Evolutionary conservation across 2,329 filamentous ascomycete species (phyloP).

Genomic region (Davidsoniella eucalypti): DNA sequence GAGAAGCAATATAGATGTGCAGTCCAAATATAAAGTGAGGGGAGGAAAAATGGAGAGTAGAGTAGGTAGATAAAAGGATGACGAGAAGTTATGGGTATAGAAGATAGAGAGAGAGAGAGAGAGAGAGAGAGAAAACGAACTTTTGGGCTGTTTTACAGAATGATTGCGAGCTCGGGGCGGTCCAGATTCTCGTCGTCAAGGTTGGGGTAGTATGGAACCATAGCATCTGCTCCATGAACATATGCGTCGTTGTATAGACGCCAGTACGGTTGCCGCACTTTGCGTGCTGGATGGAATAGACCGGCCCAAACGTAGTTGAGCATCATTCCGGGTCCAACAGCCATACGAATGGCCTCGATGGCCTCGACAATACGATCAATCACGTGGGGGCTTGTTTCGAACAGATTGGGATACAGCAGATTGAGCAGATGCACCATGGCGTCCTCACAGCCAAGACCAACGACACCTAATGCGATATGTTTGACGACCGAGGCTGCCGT

Average conservation of each 20-base stretch:
- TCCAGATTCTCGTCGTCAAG: conserved; percentile 66
- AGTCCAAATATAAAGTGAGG: no score
- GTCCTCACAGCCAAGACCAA: conserved; percentile 91
- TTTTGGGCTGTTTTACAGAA: conserved; percentile 38
- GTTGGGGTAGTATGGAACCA: conserved; percentile 91
- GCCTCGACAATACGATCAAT: conserved; percentile 97
- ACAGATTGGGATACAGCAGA: conserved; percentile 87
- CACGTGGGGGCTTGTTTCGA: conserved; percentile 94
- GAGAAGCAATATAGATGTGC: no score
- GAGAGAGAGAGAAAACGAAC: not conserved
- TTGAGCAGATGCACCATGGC: conserved; percentile 97
- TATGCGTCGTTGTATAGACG: conserved; percentile 94
- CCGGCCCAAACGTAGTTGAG: conserved; percentile 99
- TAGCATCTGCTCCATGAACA: conserved; percentile 79
- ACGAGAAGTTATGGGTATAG: no score
- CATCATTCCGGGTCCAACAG: conserved; percentile 77
- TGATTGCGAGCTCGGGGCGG: conserved; percentile 66
- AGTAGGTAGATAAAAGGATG: no score
- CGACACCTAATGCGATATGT: conserved; percentile 93
- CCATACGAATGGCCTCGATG: conserved; percentile 88
- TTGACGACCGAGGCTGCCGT: conserved; percentile 95
- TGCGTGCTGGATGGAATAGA: conserved; percentile 88
- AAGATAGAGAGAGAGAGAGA: not conserved
- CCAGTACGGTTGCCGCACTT: conserved; percentile 92
- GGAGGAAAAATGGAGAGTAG: not conserved